Conservation (phyloP, 2,329 filamentous ascomycete species). For the Sporothrix brunneoviolacea region DNA sequence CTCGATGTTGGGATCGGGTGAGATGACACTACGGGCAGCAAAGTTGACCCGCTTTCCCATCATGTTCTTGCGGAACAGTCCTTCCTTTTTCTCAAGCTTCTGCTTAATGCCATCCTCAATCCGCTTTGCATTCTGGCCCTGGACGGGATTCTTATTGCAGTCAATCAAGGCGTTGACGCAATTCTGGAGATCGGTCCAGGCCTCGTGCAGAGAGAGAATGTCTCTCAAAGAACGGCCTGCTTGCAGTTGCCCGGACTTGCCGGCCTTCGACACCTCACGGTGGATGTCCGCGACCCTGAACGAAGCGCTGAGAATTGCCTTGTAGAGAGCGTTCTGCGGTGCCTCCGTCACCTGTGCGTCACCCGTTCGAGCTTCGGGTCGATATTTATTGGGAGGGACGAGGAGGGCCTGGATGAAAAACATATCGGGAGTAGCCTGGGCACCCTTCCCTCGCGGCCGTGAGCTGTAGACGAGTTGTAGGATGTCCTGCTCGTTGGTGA, state of each 20-base stretch:
- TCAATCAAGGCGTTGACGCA: conserved; percentile 90
- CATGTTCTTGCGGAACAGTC: conserved; percentile 98
- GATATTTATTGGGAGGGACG: conserved; percentile 86
- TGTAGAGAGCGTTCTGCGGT: conserved; percentile 82
- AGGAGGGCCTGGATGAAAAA: conserved; percentile 86
- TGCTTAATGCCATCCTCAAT: conserved; percentile 96
- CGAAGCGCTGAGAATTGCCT: conserved; percentile 70
- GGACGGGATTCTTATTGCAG: conserved; percentile 74
- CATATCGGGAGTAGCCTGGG: conserved; percentile 69
- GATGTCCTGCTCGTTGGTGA: conserved; percentile 80
- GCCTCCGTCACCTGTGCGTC: conserved; percentile 78
- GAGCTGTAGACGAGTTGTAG: conserved; percentile 80
- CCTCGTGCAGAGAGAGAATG: conserved; percentile 71
- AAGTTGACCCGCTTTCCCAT: conserved; percentile 99
- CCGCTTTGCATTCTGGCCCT: conserved; percentile 67
- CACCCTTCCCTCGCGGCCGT: conserved; percentile 51
- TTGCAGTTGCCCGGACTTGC: conserved; percentile 22
- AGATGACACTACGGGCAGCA: conserved; percentile 94
- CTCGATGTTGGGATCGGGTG: conserved; percentile 96
- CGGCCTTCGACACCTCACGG: conserved; percentile 53
- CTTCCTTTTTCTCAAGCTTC: conserved; percentile 96
- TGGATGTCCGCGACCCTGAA: conserved; percentile 68
- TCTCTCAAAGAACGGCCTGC: conserved; percentile 37
- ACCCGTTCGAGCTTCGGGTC: conserved; percentile 78
- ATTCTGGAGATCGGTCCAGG: conserved; percentile 80